Evolutionary conservation across 768 basidiomycete species (phyloP).

Genomic region (Suillus clintonianus): DNA sequence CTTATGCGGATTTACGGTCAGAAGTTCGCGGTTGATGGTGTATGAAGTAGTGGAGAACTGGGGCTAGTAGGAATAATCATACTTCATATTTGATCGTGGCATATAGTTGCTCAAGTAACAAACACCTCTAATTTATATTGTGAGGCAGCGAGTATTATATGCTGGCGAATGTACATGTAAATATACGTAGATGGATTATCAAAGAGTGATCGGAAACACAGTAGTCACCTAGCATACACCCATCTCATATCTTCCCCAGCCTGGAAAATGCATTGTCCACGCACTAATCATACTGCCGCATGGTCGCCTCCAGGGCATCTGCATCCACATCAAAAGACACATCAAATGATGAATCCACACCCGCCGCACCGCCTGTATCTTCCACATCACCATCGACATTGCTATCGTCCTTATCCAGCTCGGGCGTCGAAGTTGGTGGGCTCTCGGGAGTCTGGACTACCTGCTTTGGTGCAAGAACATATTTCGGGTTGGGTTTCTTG

Average conservation of each 20-base stretch:
- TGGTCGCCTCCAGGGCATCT: too few species aligned
- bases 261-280: not conserved
- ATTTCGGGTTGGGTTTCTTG: too few species aligned
- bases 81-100: too few species aligned
- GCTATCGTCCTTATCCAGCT: not conserved
- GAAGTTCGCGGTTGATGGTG: too few species aligned
- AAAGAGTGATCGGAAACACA: not conserved
- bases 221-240: not conserved
- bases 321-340: conserved; percentile 30
- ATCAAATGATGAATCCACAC: conserved; percentile 32
- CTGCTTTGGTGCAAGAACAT: not conserved
- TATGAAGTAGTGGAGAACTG: too few species aligned
- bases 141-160: too few species aligned
- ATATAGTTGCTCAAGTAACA: too few species aligned
- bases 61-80: too few species aligned
- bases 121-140: too few species aligned
- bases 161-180: not conserved
- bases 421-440: not conserved
- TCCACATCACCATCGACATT: not conserved
- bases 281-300: conserved; percentile 30
- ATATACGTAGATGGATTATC: not conserved
- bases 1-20: too few species aligned
- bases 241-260: not conserved
- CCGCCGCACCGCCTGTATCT: not conserved
- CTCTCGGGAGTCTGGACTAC: not conserved